These are phyloP conservation scores for Kodamaea lidongshanica DNA, from an alignment of 805 yeast species.

Conservation along the genomic window DNA sequence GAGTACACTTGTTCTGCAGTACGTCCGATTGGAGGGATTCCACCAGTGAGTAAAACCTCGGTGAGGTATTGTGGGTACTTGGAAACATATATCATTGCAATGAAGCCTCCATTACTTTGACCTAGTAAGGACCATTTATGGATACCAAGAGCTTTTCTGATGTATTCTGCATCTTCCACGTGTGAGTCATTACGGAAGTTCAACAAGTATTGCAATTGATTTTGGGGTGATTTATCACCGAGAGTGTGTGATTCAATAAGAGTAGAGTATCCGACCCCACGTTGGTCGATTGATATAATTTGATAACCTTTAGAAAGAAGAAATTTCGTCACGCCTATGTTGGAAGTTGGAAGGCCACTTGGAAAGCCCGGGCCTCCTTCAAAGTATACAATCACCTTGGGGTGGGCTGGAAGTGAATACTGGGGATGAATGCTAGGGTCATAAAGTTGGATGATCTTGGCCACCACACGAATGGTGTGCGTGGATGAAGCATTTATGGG, in stretches of 20 bases:
- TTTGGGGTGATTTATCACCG: conserved; percentile 10
- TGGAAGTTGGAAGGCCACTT: conserved; percentile 32
- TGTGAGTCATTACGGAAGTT: conserved; percentile 50
- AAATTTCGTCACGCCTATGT: conserved; percentile 31
- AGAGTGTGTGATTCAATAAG: conserved; percentile 33
- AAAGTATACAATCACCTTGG: conserved; percentile 36
- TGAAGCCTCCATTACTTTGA: conserved; percentile 53
- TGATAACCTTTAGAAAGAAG: conserved; percentile 38
- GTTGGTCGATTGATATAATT: conserved; percentile 46
- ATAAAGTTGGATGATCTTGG: conserved; percentile 29
- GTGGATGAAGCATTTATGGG: conserved; percentile 2
- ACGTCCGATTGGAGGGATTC: conserved; percentile 47
- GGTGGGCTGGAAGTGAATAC: conserved; percentile 20
- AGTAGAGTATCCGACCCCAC: conserved; percentile 56
- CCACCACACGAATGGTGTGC: no score
- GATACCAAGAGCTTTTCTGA: conserved; percentile 32
- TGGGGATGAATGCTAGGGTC: conserved; percentile 15
- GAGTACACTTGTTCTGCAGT: conserved; percentile 44
- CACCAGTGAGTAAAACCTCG: conserved; percentile 49
- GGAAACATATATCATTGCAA: conserved; percentile 45
- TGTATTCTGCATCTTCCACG: conserved; percentile 44
- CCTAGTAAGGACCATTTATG: conserved; percentile 49
- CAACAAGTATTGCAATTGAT: conserved; percentile 35
- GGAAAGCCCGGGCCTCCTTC: conserved; percentile 57
- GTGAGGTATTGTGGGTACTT: conserved; percentile 36